Base-by-base conservation (phyloP, 306 rosid species). In the Gastrolobium villosum region DNA sequence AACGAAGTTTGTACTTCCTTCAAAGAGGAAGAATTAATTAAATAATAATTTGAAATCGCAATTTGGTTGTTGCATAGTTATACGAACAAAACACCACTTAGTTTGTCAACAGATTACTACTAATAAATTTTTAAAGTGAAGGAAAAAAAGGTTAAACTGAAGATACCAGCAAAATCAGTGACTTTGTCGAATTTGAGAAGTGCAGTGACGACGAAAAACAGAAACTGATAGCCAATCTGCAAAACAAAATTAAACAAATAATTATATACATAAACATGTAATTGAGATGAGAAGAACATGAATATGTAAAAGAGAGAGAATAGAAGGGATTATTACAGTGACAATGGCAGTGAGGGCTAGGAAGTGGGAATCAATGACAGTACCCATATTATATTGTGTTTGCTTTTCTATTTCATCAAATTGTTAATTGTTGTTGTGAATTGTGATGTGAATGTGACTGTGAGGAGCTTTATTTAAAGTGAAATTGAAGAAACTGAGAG, bases 121-220 rank as follows among this genome's bases (percentile, higher is more conserved):
- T 54, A 3, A 10, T 53, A 50, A 71, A 15, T 75, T 11, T 65
- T 65, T 41, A 30, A 68, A 75, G 26, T 45, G 32, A 70, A 54
- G 46, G 6, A 52, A 7, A 8, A 54, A 40, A 32, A 43, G 28
- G 56, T 14, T 44, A 28, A 76, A 52, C 30, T 0, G 30, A 7
- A 52, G 53, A 31, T 89, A 95, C 99, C 99, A 0, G 99, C 99
- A 69, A 93, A 96, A 86, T 96, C 99, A 75, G 99, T 96, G 86
- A 96, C 84, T 82, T 93, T 96, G 54, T 96, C 99, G 71, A 96
- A 91, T 84, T 86, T 91, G 82, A 96, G 92, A 65, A 96, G 92
- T 63, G 99, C 99, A 44, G 99, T 96, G 89, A 93, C 31, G 49
- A 93, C 63, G 79, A 96, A 96, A 84, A 96, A 96, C 56, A 90